Evolutionary conservation across 768 basidiomycete genomes (phyloP).

Genomic region (Leccinum obscurum): DNA sequence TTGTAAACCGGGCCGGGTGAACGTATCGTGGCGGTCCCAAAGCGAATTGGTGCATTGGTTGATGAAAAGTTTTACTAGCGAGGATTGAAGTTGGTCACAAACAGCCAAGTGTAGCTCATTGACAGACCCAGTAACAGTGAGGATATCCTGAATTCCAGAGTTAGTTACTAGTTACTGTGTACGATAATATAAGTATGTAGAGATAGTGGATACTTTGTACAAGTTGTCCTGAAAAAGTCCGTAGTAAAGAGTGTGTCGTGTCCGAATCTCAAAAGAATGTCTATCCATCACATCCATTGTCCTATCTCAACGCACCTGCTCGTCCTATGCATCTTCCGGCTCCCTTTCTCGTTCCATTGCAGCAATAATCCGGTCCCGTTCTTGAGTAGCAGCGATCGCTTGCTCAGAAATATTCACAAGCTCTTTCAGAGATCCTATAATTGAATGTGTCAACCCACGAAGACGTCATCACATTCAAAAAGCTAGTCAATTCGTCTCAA

Average conservation of each 20-base stretch:
- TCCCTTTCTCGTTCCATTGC: constrained; percentile 9
- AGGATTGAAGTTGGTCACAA: not conserved
- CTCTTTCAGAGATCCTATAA: constrained; percentile 34
- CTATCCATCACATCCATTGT: not conserved
- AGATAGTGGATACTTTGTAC: not conserved
- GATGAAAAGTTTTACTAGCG: not conserved
- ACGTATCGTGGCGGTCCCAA: not conserved
- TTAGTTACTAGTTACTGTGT: not conserved
- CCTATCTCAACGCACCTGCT: not conserved
- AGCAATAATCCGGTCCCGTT: constrained; percentile 30
- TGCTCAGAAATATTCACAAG: constrained; percentile 36
- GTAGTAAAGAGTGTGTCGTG: not conserved
- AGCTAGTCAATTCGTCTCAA: not conserved
- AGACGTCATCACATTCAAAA: not conserved
- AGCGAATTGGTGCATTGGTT: not conserved
- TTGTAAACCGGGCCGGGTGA: not conserved
- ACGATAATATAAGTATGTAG: not conserved
- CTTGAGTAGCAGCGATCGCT: constrained; percentile 30
- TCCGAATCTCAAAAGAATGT: not conserved
- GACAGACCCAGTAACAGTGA: not conserved
- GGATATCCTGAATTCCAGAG: not conserved
- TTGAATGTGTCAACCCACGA: not conserved
- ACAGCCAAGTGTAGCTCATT: too few relatives aligned
- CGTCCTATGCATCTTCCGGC: not conserved
- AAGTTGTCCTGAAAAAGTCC: not conserved